Conservation (phyloP, 176 grass and related monocot species). For the Paspalum notatum region DNA sequence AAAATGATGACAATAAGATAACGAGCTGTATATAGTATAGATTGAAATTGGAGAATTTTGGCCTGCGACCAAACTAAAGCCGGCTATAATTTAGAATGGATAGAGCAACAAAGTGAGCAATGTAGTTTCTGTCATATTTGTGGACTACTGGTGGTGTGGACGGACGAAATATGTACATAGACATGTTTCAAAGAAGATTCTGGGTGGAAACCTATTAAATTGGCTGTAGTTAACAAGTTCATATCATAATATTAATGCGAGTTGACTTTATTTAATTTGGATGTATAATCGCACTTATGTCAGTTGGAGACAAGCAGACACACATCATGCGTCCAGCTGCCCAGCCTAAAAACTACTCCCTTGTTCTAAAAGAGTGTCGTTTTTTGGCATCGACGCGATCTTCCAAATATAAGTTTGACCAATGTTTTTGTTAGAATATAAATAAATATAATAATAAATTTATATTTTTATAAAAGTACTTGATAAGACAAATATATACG, state of each 20-base stretch:
- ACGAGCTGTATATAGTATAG: too few relatives aligned
- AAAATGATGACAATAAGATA: too few relatives aligned
- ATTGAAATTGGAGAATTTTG: too few relatives aligned
- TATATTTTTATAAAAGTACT: too few relatives aligned
- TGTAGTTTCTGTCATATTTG: not conserved
- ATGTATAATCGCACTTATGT: not conserved
- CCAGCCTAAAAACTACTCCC: conserved; percentile 11
- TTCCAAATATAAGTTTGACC: too few relatives aligned
- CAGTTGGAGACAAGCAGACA: not conserved
- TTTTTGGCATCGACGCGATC: too few relatives aligned
- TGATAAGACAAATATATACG: too few relatives aligned
- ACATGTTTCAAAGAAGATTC: not conserved
- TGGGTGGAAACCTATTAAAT: not conserved
- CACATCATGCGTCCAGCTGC: not conserved
- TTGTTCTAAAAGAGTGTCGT: too few relatives aligned
- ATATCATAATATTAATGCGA: not conserved
- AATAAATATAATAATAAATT: too few relatives aligned
- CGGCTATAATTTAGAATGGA: too few relatives aligned
- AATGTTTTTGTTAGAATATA: too few relatives aligned
- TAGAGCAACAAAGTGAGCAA: not conserved
- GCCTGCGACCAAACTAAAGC: too few relatives aligned
- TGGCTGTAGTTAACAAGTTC: not conserved
- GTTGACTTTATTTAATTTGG: not conserved
- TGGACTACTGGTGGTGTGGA: not conserved
- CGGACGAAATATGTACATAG: not conserved